A percentile compares a stretch with the other conserved stretches of the same genome.
These are phyloP conservation scores for Tanacetum coccineum DNA, from an alignment of 129 eudicot species.

Conservation along the genomic window DNA sequence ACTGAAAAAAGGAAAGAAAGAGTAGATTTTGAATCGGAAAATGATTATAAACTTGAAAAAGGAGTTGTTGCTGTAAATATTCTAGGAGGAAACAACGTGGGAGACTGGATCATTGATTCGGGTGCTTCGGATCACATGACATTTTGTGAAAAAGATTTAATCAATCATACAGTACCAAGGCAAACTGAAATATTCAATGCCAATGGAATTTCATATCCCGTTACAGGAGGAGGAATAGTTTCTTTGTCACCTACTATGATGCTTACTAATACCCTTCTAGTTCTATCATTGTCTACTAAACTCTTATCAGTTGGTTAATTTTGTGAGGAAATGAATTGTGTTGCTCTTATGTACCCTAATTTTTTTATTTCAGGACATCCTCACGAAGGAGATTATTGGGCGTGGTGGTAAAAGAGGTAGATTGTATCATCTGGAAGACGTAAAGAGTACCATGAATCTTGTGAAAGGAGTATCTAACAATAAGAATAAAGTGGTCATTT, in stretches of 20 bases:
- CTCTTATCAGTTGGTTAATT: background rate
- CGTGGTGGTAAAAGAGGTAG: background rate
- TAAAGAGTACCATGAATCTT: background rate
- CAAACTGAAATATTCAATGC: background rate
- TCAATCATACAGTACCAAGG: background rate
- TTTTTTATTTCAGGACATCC: constrained; percentile 1
- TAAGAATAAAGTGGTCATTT: background rate
- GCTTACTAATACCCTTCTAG: background rate
- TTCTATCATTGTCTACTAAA: background rate
- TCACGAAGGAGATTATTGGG: too few species aligned
- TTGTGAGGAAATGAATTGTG: background rate
- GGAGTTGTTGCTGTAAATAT: too few species aligned
- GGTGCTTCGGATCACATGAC: background rate
- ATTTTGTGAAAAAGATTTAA: background rate
- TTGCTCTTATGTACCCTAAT: background rate
- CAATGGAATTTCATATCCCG: background rate
- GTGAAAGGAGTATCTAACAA: too few species aligned
- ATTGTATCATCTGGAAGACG: background rate
- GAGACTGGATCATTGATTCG: background rate
- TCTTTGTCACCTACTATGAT: background rate
- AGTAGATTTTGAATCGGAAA: too few species aligned
- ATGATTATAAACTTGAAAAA: too few species aligned
- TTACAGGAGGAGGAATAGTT: background rate
- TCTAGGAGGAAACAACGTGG: too few species aligned
- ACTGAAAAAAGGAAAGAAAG: too few species aligned